A percentile compares a stretch with the other conserved stretches of the same genome.
phyloP scores from a whole-genome alignment of 139 green algal species.

The Micromonas pusilla region DNA sequence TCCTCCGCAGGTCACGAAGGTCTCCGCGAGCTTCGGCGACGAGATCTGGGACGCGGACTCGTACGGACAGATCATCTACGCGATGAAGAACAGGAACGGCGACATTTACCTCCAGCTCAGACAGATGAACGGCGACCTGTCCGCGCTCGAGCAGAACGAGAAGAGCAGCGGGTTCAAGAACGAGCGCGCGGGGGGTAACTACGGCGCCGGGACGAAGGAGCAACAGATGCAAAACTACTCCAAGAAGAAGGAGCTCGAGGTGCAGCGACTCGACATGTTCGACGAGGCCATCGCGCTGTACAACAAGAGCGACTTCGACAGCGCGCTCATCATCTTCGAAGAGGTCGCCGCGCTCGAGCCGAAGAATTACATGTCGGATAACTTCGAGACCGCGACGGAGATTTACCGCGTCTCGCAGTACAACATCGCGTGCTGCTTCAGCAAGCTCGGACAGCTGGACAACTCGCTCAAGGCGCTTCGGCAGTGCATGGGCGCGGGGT shows the following conservation, averaged over 20 bases:
- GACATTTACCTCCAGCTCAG: conserved; percentile 86
- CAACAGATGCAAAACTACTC: conserved; percentile 86
- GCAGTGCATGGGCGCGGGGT: conserved; percentile 68
- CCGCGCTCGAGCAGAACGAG: conserved; percentile 50
- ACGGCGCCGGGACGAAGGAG: conserved; percentile 85
- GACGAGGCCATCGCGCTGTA: conserved; percentile 79
- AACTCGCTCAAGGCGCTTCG: conserved; percentile 75
- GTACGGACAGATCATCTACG: conserved; percentile 90
- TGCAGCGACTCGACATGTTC: conserved; percentile 76
- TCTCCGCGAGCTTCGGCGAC: conserved; percentile 80
- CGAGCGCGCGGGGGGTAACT: conserved; percentile 88
- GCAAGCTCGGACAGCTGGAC: conserved; percentile 62
- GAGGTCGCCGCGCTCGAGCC: conserved; percentile 88
- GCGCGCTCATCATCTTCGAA: conserved; percentile 91
- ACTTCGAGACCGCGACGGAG: conserved; percentile 74
- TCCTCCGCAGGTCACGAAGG: too few species aligned
- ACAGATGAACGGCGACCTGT: conserved; percentile 75
- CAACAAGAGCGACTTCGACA: conserved; percentile 49
- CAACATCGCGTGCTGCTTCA: conserved; percentile 98
- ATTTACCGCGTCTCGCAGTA: conserved; percentile 91
- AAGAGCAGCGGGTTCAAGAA: conserved; percentile 29
- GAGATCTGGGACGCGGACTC: conserved; percentile 93
- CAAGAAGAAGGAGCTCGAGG: conserved; percentile 66
- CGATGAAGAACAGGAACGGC: conserved; percentile 91
- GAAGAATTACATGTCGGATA: conserved; percentile 84